phyloP scores from a whole-genome alignment of 164 flowering plant genomes.

The Dillenia turbinata region DNA sequence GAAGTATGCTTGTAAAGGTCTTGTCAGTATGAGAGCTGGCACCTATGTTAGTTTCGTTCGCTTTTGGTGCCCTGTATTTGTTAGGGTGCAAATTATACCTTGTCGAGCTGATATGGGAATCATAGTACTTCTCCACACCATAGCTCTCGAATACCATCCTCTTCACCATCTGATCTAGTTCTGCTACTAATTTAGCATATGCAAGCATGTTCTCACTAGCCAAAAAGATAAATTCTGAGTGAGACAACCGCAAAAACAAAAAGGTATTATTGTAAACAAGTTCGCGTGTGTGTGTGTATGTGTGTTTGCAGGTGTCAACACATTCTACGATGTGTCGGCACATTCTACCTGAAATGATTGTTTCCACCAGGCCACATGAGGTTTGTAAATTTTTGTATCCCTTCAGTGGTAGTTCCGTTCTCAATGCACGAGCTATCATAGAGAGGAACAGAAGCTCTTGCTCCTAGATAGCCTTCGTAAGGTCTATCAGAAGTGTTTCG shows the following conservation, averaged over 20 bases:
- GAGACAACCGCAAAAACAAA: neutral
- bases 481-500: conserved; percentile 35
- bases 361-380: conserved; percentile 55
- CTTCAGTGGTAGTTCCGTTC: conserved; percentile 21
- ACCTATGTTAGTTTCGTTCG: conserved; percentile 4
- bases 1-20: conserved; percentile 12
- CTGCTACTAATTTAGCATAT: conserved; percentile 10
- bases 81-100: conserved; percentile 16
- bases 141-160: conserved; percentile 22
- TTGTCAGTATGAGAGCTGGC: conserved; percentile 20
- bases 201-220: conserved; percentile 10
- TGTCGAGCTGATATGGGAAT: conserved; percentile 7
- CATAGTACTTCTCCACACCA: conserved; percentile 13
- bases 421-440: conserved; percentile 49
- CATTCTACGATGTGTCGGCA: conserved; percentile 10
- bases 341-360: conserved; percentile 24
- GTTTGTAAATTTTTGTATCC: conserved; percentile 22
- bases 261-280: neutral
- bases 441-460: conserved; percentile 28
- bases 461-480: conserved; percentile 39
- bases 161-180: conserved; percentile 19
- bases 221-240: neutral
- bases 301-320: too few species aligned
- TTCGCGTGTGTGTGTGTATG: too few species aligned
- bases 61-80: conserved; percentile 11